Base-by-base conservation (phyloP, 768 basidiomycete genomes). In the Amanita pallidorosea region DNA sequence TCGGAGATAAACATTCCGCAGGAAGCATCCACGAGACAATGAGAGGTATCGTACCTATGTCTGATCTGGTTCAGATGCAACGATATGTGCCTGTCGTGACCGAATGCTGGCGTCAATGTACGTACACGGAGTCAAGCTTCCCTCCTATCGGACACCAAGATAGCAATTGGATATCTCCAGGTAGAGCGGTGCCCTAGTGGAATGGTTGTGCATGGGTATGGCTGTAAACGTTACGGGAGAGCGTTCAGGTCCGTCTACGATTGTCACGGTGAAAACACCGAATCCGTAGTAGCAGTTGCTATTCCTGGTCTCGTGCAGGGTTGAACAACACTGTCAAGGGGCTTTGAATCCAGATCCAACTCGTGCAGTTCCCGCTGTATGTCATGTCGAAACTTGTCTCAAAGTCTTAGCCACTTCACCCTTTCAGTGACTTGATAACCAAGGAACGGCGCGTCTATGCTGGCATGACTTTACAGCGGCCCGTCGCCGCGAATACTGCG, bases 401-500 rank as follows among this genome's bases (percentile, higher is more conserved):
- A 17, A 15, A 29, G 27, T 18, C 22, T 23, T 35, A 22, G 47
- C 47, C 47, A 48, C 37, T 41, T 41, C 40, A 17, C 37, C n/a
- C 3, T 18, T 38, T 38, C 23, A 44, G 25, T 29, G 9, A 27
- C 38, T 33, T 43, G 37, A 25, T 5, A 43, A 50, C 40, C 27
- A 42, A 20, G 40, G 41, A 23, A 18, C 41, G 31, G 31, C 40
- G 31, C 49, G 17, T 45, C 45, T 34, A 8, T 48, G 47, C 25
- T 34, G 22, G 44, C 45, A 35, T 22, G 33, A 20, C 45, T 13
- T 15, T 17, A 4, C 23, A 25, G 18, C 9, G 17, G 31, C 31
- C 31, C 35, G 29, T 50, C 49, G 38, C 49, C 49, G 49, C 49
- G 49, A 50, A 50, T 50, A 50, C 37, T 50, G 49, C 49, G 40